These are phyloP conservation scores for Escallonia rubra DNA, from an alignment of 129 eudicot species.

Conservation along the genomic window DNA sequence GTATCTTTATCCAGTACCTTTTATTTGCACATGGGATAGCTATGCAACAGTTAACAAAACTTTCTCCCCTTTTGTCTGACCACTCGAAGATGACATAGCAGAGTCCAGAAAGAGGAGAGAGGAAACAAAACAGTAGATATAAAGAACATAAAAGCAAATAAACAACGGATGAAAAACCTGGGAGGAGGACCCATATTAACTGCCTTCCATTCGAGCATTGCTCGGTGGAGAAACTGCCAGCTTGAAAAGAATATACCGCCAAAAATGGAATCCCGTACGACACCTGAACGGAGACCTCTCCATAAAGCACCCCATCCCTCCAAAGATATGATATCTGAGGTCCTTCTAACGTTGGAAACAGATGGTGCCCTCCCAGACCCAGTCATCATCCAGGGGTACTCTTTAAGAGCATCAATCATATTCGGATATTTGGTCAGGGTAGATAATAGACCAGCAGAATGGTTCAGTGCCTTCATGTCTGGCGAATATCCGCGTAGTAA, in stretches of 20 bases:
- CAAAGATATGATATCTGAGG: constrained; percentile 52
- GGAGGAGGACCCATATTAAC: constrained; percentile 82
- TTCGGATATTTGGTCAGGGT: constrained; percentile 47
- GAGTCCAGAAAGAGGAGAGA: neutral
- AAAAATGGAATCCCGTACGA: constrained; percentile 77
- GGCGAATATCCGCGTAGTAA: constrained; percentile 59
- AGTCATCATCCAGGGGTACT: constrained; percentile 94
- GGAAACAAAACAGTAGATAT: neutral
- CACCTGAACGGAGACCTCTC: constrained; percentile 76
- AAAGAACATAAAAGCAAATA: neutral
- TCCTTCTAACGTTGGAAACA: constrained; percentile 57
- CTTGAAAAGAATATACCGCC: constrained; percentile 81
- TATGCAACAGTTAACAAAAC: neutral
- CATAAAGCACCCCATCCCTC: constrained; percentile 93
- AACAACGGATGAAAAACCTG: constrained; percentile 33
- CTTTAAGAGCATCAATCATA: constrained; percentile 55
- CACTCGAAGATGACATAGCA: neutral
- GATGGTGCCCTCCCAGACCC: constrained; percentile 92
- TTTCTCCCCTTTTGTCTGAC: no score
- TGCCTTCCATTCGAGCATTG: constrained; percentile 92
- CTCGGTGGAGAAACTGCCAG: constrained; percentile 75
- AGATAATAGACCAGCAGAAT: constrained; percentile 67
- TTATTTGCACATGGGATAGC: no score
- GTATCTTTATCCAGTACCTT: no score
- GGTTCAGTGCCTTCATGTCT: constrained; percentile 52